A percentile compares a stretch with the other conserved stretches of the same genome.
These are phyloP conservation scores for Chondrus crispus DNA, from an alignment of 23 red algal genomes.

Conservation along the genomic window DNA sequence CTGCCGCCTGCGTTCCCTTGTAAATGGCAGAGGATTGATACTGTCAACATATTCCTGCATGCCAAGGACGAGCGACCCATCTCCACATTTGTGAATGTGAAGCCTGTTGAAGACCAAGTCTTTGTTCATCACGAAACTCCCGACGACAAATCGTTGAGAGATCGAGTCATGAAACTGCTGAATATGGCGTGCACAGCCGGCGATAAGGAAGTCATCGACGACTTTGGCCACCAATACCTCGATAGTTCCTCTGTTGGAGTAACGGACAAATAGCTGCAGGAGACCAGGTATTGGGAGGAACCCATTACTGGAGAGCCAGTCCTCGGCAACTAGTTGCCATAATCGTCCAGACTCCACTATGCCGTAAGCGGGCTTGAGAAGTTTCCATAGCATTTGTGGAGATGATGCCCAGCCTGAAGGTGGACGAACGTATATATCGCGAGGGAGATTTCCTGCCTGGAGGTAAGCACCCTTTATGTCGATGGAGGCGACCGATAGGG, in stretches of 20 bases:
- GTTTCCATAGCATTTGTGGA: neutral
- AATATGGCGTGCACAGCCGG: neutral
- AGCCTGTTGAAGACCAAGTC: conserved; percentile 30
- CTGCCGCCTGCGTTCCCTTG: neutral
- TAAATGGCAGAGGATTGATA: neutral
- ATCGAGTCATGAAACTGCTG: neutral
- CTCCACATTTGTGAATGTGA: neutral
- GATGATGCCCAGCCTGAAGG: neutral
- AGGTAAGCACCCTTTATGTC: conserved; percentile 1
- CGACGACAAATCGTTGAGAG: neutral
- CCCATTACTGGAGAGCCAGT: neutral
- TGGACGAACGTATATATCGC: neutral
- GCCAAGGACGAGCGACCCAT: neutral
- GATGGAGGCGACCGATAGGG: neutral
- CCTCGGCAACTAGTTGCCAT: neutral
- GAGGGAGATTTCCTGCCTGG: neutral
- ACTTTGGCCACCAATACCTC: neutral
- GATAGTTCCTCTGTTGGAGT: neutral
- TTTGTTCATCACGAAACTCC: neutral
- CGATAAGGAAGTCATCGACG: conserved; percentile 25
- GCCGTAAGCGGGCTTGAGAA: neutral
- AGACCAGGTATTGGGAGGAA: neutral
- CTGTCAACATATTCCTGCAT: conserved; percentile 26
- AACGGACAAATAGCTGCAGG: neutral
- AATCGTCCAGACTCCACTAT: conserved; percentile 3